These are phyloP conservation scores for Insectozyma bohioensis DNA, from an alignment of 1,139 yeast species.

Conservation along the genomic window DNA sequence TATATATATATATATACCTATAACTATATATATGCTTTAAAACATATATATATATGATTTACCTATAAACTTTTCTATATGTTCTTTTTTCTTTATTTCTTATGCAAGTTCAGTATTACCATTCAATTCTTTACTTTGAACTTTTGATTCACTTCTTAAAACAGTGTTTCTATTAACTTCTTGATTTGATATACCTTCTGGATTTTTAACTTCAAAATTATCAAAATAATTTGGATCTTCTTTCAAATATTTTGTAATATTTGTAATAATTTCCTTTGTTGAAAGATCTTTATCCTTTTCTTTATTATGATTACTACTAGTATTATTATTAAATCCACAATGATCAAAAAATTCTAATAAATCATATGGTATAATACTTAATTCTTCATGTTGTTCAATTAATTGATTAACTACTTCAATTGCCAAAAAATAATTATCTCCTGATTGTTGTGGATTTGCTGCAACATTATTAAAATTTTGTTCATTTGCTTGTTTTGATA, in stretches of 20 bases:
- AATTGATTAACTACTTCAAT: constrained; percentile 87
- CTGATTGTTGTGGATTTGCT: constrained; percentile 21
- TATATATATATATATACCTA: too few species aligned
- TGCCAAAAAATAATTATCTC: constrained; percentile 85
- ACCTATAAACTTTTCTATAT: too few species aligned
- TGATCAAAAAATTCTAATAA: constrained; percentile 36
- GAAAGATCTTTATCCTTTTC: constrained; percentile 23
- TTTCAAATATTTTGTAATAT: constrained; percentile 31
- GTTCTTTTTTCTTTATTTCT: background rate
- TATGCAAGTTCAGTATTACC: constrained; percentile 24
- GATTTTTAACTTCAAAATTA: constrained; percentile 9
- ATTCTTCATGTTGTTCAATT: constrained; percentile 80
- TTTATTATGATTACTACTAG: too few species aligned
- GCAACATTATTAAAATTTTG: constrained; percentile 27
- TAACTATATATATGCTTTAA: too few species aligned
- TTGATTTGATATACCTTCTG: constrained; percentile 20
- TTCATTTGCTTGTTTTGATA: constrained; percentile 37
- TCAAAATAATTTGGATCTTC: constrained; percentile 26
- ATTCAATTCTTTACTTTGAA: constrained; percentile 23
- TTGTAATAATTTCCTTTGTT: constrained; percentile 39
- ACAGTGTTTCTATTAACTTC: constrained; percentile 36
- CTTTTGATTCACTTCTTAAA: constrained; percentile 35
- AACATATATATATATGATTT: too few species aligned
- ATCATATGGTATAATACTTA: constrained; percentile 73
- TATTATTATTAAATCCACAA: constrained; percentile 30